A percentile compares a stretch with the other conserved stretches of the same genome.
Evolutionary conservation across 352 stramenopile species (phyloP).

Genomic region (Phytophthora niederhauseri): DNA sequence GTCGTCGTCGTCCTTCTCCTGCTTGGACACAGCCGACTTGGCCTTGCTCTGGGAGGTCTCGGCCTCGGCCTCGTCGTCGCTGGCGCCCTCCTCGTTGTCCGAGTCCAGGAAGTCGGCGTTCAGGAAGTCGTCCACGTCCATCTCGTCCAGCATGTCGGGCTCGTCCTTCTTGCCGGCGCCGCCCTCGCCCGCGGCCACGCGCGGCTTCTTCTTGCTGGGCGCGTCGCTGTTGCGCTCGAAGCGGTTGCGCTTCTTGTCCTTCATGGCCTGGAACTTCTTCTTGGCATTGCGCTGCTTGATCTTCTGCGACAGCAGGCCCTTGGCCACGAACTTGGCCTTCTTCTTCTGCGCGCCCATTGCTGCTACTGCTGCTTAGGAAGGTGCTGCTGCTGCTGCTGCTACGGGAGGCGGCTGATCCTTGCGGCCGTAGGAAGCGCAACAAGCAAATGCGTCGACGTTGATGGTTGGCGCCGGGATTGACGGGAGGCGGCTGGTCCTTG

Average conservation of each 20-base stretch:
- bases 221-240: constrained; percentile 72
- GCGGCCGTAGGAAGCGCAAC: neutral
- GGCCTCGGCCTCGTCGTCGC: constrained; percentile 36
- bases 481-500: too few relatives aligned
- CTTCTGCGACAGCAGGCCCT: constrained; percentile 77
- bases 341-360: constrained; percentile 78
- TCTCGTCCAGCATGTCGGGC: constrained; percentile 85
- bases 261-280: constrained; percentile 82
- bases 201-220: constrained; percentile 56
- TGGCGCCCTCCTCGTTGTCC: constrained; percentile 45
- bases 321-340: constrained; percentile 90
- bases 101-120: constrained; percentile 86
- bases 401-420: too few relatives aligned
- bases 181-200: constrained; percentile 29
- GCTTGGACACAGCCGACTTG: constrained; percentile 14
- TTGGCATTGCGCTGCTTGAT: constrained; percentile 88
- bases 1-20: constrained; percentile 52
- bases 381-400: neutral
- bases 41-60: constrained; percentile 15
- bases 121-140: constrained; percentile 89
- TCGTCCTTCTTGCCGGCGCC: constrained; percentile 55
- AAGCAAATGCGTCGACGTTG: constrained; percentile 33
- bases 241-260: constrained; percentile 77
- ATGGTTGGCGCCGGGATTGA: constrained; percentile 38
- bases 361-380: neutral